A percentile compares a stretch with the other conserved stretches of the same genome.
Evolutionary conservation across 352 stramenopile genomes (phyloP).

Genomic region (Globisporangium spinosum): DNA sequence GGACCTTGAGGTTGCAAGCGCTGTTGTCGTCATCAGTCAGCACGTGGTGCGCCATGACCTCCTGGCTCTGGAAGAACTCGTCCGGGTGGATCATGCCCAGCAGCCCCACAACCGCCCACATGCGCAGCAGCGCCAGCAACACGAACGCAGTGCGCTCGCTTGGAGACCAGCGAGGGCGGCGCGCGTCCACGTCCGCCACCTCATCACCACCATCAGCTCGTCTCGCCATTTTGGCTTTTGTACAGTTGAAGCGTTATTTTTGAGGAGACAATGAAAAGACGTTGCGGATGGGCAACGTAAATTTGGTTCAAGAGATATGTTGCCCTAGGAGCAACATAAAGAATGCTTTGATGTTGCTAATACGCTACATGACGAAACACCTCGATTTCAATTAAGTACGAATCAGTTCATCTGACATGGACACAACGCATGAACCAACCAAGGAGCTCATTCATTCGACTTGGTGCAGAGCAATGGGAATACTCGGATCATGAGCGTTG

Average conservation of each 20-base stretch:
- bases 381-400: too few relatives aligned
- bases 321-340: background rate
- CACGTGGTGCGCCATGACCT: conserved; percentile 68
- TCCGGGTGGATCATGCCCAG: conserved; percentile 74
- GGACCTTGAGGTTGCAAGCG: conserved; percentile 11
- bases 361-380: too few relatives aligned
- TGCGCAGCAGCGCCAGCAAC: conserved; percentile 37
- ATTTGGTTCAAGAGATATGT: too few relatives aligned
- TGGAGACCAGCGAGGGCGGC: background rate
- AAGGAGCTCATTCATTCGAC: too few relatives aligned
- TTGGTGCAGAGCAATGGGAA: too few relatives aligned
- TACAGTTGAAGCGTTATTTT: background rate
- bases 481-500: too few relatives aligned
- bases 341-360: background rate
- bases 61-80: conserved; percentile 87
- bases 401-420: too few relatives aligned
- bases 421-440: too few relatives aligned
- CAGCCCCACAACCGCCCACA: conserved; percentile 27
- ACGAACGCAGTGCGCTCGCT: background rate
- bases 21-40: conserved; percentile 10
- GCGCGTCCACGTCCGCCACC: background rate
- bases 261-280: background rate
- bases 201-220: background rate
- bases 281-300: too few relatives aligned
- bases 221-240: background rate